phyloP scores from a whole-genome alignment of 495 filamentous ascomycete genomes.

The Xylaria longipes region DNA sequence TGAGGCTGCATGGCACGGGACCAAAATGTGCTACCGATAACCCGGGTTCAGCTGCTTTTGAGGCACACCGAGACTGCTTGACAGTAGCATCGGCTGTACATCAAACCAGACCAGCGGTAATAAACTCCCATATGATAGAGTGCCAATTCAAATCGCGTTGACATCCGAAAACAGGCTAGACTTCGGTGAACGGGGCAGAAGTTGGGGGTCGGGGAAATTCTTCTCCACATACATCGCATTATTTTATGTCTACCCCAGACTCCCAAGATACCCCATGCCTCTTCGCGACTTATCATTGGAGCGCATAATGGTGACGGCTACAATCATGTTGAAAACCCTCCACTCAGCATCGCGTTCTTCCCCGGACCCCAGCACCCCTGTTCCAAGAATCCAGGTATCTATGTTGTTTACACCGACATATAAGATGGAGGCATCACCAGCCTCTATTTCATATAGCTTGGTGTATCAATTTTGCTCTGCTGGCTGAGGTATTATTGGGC shows the following conservation, averaged over 20 bases:
- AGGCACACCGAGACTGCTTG: neutral
- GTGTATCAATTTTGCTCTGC: neutral
- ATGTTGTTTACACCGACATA: neutral
- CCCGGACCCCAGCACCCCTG: neutral
- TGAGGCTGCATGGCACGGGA: neutral
- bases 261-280: constrained; percentile 1
- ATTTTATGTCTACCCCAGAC: constrained; percentile 14
- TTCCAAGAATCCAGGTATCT: neutral
- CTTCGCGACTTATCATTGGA: constrained; percentile 4
- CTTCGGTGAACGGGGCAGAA: constrained; percentile 17
- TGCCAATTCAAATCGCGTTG: neutral
- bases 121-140: neutral
- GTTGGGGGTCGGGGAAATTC: neutral
- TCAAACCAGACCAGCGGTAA: constrained; percentile 4
- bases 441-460: neutral
- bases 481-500: neutral
- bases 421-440: neutral
- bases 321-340: constrained; percentile 18
- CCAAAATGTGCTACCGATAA: constrained; percentile 6
- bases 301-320: constrained; percentile 7
- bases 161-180: neutral
- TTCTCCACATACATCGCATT: constrained; percentile 16
- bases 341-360: constrained; percentile 21
- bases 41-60: neutral
- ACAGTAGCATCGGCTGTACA: constrained; percentile 7